A percentile compares a stretch with the other conserved stretches of the same genome.
phyloP scores from a whole-genome alignment of 441 rosid species.

The Euphorbia celastroides region DNA sequence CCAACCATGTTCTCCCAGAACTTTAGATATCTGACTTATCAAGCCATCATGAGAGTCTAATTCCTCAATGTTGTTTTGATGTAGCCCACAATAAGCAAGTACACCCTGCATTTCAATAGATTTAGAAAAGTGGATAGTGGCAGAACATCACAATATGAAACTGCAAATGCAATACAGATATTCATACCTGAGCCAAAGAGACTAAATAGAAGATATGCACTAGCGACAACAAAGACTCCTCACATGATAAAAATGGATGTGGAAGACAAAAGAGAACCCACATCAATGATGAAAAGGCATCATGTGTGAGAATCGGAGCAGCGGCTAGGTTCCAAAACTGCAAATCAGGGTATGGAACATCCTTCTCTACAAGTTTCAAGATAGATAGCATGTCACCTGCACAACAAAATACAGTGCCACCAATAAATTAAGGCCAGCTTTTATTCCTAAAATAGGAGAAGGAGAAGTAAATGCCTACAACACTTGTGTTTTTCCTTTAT shows the following conservation, averaged over 20 bases:
- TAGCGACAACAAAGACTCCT: conserved; percentile 74
- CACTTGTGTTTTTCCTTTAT: not conserved
- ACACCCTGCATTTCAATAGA: conserved; percentile 58
- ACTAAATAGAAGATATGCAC: conserved; percentile 84
- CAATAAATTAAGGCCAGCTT: not conserved
- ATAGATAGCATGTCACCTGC: conserved; percentile 46
- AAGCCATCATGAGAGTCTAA: conserved; percentile 38
- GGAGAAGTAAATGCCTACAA: not conserved
- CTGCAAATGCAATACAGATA: conserved; percentile 10
- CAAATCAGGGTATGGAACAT: conserved; percentile 41
- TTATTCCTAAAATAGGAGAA: not conserved
- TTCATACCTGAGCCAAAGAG: conserved; percentile 73
- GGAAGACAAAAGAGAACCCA: conserved; percentile 99
- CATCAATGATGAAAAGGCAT: conserved; percentile 97
- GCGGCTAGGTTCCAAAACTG: conserved; percentile 82
- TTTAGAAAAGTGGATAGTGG: conserved; percentile 20
- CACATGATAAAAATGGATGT: conserved; percentile 66
- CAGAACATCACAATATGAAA: conserved; percentile 8
- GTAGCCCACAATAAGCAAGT: conserved; percentile 43
- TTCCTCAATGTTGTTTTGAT: conserved; percentile 28
- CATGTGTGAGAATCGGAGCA: conserved; percentile 83
- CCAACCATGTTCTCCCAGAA: conserved; percentile 48
- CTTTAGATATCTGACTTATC: conserved; percentile 48
- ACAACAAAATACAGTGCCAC: conserved; percentile 15
- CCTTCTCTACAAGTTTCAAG: conserved; percentile 43